Percentiles rank a stretch among this genome's conserved stretches.
Conservation (phyloP, 208 protist species). For the Leishmania guyanensis region DNA sequence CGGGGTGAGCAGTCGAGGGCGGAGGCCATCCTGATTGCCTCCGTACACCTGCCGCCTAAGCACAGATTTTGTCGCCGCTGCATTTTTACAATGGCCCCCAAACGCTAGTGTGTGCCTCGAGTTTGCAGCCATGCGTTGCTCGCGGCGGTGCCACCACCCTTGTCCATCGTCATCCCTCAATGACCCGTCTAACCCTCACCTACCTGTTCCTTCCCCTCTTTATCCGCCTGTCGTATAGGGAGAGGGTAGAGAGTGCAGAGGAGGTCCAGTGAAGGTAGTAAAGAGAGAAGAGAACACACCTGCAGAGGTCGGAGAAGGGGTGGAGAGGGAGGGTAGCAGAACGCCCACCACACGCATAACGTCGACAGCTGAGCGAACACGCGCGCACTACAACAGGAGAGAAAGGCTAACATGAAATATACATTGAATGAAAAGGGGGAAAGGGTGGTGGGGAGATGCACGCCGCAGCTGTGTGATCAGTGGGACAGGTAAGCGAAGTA, state of each 20-base stretch:
- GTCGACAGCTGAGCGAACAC: not conserved
- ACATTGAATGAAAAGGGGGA: not conserved
- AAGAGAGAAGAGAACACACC: not conserved
- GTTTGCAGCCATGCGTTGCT: not conserved
- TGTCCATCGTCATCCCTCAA: not conserved
- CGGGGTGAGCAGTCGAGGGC: not conserved
- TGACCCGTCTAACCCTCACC: not conserved
- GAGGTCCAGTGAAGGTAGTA: not conserved
- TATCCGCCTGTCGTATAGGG: not conserved
- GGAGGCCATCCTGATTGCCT: not conserved
- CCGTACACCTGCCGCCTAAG: not conserved
- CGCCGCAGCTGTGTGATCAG: not conserved
- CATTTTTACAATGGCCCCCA: too few relatives aligned
- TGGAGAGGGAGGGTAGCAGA: not conserved
- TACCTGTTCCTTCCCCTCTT: not conserved
- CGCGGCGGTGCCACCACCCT: not conserved
- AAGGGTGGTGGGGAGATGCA: not conserved
- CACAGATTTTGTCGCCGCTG: not conserved
- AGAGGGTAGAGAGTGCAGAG: not conserved
- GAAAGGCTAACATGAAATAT: not conserved
- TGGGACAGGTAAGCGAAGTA: not conserved
- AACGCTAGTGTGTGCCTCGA: not conserved
- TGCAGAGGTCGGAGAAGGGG: not conserved
- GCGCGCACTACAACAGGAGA: not conserved
- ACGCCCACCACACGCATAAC: not conserved